phyloP scores from a whole-genome alignment of 768 basidiomycete species.

The Pholiota microspora region DNA sequence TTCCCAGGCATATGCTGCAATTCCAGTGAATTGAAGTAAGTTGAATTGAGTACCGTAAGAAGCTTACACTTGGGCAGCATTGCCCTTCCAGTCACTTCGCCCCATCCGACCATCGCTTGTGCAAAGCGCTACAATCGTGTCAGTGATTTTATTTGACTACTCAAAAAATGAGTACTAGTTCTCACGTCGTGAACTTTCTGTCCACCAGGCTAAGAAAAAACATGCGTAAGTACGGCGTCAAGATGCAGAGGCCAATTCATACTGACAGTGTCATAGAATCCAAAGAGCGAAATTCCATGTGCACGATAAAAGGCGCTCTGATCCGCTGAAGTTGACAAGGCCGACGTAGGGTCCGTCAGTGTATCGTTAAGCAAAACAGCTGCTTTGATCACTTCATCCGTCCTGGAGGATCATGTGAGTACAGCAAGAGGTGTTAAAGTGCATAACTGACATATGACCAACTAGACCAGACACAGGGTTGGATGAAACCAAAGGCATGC shows the following conservation, averaged over 20 bases:
- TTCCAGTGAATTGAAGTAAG: neutral
- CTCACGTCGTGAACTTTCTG: slow-evolving; percentile 10
- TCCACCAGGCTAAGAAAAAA: slow-evolving; percentile 1
- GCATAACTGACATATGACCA: slow-evolving; percentile 23
- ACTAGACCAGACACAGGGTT: slow-evolving; percentile 27
- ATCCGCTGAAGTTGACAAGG: slow-evolving; percentile 5
- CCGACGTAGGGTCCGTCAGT: slow-evolving; percentile 7
- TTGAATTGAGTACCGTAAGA: neutral
- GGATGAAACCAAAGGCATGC: slow-evolving; percentile 29
- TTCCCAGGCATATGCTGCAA: slow-evolving; percentile 35
- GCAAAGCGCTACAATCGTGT: slow-evolving; percentile 31
- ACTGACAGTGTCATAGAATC: slow-evolving; percentile 8
- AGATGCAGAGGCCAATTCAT: neutral
- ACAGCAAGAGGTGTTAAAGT: neutral
- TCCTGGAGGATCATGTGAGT: neutral
- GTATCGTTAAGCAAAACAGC: slow-evolving; percentile 5
- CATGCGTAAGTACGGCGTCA: neutral
- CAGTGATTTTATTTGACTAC: slow-evolving; percentile 9
- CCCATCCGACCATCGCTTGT: slow-evolving; percentile 31
- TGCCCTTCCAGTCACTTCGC: slow-evolving; percentile 17
- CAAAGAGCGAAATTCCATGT: slow-evolving; percentile 7
- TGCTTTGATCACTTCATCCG: slow-evolving; percentile 13
- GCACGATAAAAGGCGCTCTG: slow-evolving; percentile 6
- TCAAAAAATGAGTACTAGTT: too few relatives aligned
- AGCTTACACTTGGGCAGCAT: slow-evolving; percentile 10